These are phyloP conservation scores for Suillus brevipes DNA, from an alignment of 768 basidiomycete species.

Conservation along the genomic window DNA sequence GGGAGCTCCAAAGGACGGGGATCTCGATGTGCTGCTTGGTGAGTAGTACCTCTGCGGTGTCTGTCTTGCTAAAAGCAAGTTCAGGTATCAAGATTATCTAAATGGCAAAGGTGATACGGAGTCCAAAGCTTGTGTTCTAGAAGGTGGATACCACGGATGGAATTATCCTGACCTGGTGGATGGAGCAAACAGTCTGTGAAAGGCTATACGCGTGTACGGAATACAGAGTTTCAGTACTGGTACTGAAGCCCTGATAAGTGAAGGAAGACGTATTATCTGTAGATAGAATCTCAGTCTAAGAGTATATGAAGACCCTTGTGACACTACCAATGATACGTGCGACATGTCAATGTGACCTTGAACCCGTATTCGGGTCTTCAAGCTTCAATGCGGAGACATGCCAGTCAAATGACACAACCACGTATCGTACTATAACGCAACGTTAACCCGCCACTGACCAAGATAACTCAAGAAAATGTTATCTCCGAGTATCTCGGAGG, in stretches of 20 bases:
- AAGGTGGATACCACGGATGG: constrained; percentile 48
- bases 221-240: background rate
- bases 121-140: constrained; percentile 43
- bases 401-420: background rate
- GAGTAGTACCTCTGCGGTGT: constrained; percentile 9
- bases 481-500: background rate
- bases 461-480: background rate
- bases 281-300: background rate
- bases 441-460: background rate
- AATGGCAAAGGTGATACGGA: constrained; percentile 29
- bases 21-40: constrained; percentile 59
- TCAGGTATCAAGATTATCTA: constrained; percentile 53
- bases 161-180: constrained; percentile 3
- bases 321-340: background rate
- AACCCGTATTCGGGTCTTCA: background rate
- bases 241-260: background rate
- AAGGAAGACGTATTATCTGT: background rate
- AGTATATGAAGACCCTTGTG: background rate
- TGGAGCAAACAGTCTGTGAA: background rate
- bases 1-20: constrained; percentile 51
- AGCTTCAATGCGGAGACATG: background rate
- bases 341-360: background rate
- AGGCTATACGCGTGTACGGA: background rate
- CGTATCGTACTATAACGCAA: background rate
- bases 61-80: background rate